phyloP scores from a whole-genome alignment of 441 rosid genomes.

The Corymbia calophylla region DNA sequence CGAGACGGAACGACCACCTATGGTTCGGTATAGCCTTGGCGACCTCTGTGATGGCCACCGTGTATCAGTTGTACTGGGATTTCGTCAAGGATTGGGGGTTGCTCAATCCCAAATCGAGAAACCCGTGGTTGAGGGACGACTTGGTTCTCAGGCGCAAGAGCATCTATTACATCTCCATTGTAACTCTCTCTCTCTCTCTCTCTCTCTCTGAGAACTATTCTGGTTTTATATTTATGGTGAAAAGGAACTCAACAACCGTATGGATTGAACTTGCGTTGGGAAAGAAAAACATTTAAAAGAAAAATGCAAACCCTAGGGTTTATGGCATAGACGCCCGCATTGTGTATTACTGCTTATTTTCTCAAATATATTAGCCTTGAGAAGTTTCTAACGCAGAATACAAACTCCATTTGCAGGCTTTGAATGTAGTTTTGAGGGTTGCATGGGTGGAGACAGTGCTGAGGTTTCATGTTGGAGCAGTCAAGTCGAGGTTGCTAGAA shows the following conservation, averaged over 20 bases:
- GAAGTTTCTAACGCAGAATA: slow-evolving; percentile 68
- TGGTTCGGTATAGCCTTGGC: slow-evolving; percentile 61
- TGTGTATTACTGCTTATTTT: too few relatives aligned
- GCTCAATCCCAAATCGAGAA: slow-evolving; percentile 63
- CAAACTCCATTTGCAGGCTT: neutral
- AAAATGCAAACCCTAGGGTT: slow-evolving; percentile 9
- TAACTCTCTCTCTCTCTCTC: slow-evolving; percentile 19
- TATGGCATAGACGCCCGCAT: too few relatives aligned
- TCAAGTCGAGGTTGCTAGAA: slow-evolving; percentile 2
- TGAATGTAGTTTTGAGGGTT: slow-evolving; percentile 6
- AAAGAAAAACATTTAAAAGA: neutral
- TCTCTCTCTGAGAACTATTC: too few relatives aligned
- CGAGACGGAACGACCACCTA: slow-evolving; percentile 34
- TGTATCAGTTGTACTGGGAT: slow-evolving; percentile 95
- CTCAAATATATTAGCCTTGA: slow-evolving; percentile 28
- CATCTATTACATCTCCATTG: slow-evolving; percentile 73
- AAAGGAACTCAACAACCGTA: too few relatives aligned
- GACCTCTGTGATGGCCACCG: slow-evolving; percentile 65
- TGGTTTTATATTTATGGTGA: too few relatives aligned
- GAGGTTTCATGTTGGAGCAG: neutral
- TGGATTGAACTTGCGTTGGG: neutral
- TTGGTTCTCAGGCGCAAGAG: slow-evolving; percentile 61
- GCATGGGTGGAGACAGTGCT: slow-evolving; percentile 8
- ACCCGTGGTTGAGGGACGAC: slow-evolving; percentile 80
- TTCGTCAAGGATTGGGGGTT: slow-evolving; percentile 96